Conservation (phyloP, 148 eudicot species). For the Camellia sinensis region DNA sequence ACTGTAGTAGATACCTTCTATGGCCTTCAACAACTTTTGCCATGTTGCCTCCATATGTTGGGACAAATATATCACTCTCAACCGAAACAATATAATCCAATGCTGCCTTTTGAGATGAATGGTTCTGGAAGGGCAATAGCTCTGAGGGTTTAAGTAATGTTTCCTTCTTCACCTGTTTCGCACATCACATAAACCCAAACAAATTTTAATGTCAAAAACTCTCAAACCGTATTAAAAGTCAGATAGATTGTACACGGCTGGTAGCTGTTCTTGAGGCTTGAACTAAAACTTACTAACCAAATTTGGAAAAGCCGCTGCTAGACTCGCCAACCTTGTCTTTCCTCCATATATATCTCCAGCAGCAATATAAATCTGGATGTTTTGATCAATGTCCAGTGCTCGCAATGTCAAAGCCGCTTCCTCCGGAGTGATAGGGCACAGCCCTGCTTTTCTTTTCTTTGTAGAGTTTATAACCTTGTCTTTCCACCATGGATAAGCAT, state of each 20-base stretch:
- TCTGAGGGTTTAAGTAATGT: constrained; percentile 26
- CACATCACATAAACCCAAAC: background rate
- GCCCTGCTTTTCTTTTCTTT: constrained; percentile 31
- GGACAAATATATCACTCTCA: constrained; percentile 42
- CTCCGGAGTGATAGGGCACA: constrained; percentile 45
- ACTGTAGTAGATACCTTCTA: constrained; percentile 31
- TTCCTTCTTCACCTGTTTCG: constrained; percentile 29
- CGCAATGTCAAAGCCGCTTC: constrained; percentile 31
- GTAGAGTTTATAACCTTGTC: constrained; percentile 40
- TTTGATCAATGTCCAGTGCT: constrained; percentile 37
- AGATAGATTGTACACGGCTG: no score
- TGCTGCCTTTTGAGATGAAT: constrained; percentile 52
- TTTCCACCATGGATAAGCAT: constrained; percentile 54
- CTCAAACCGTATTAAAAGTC: no score
- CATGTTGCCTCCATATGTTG: constrained; percentile 47
- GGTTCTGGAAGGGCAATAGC: constrained; percentile 31
- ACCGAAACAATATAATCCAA: constrained; percentile 39
- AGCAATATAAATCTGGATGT: constrained; percentile 47
- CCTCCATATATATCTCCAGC: constrained; percentile 47
- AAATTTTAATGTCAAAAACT: background rate
- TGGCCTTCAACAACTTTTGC: constrained; percentile 52
- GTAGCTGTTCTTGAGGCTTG: no score
- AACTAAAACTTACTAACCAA: constrained; percentile 19
- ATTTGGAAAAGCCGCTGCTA: constrained; percentile 34
- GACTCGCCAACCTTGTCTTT: constrained; percentile 24